Evolutionary conservation across 192 early-diverging fungal genomes (phyloP), one percentile per base, ranked within the genome.

Genomic region (Coemansia sp.): DNA sequence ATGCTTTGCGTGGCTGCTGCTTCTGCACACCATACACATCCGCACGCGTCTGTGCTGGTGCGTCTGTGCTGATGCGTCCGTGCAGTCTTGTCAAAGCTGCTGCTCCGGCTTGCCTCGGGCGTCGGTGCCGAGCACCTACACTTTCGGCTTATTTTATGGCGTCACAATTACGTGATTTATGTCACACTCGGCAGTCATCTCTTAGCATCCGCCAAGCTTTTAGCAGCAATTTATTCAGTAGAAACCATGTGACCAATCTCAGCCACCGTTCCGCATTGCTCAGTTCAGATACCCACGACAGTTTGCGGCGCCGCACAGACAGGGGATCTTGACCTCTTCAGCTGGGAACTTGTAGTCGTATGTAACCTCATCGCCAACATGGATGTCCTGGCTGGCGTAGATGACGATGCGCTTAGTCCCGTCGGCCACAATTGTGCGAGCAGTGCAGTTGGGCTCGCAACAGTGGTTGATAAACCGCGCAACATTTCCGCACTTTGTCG

Each of bases 391-490:
- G 74, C 93, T 93, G 38, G 97, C 97, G 79, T 99, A 98, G 63
- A 99, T 99, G 39, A 95, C 96, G 74, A 98, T 98, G 62, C 93
- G 93, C 76, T 96, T 98, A 37, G 88, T 87, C 12, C 91, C 92
- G 48, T 94, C 94, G 0, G 95, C 89, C 23, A 89, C 90, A 57
- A 98, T 95, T 35, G 94, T 90, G 72, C 93, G 94, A 22, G 97
- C 97, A 78, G 84, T 95, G 81, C 96, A 98, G 75, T 99, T 99
- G 41, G 97, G 96, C 92, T 98, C 75, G 76, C 96, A 99, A 73
- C 93, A 93, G 76, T 99, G 98, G 78, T 99, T 98, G 69, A 99
- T 93, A 55, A 99, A 97, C 29, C 96, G 86, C 53, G 98, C 98
- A 67, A 98, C 86, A 72, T 96, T 98, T 60, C 98, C 98, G 69